Evolutionary conservation across 2,329 filamentous ascomycete species (phyloP), one percentile per base, ranked within the genome.

Genomic region (Alternaria incomplexa): DNA sequence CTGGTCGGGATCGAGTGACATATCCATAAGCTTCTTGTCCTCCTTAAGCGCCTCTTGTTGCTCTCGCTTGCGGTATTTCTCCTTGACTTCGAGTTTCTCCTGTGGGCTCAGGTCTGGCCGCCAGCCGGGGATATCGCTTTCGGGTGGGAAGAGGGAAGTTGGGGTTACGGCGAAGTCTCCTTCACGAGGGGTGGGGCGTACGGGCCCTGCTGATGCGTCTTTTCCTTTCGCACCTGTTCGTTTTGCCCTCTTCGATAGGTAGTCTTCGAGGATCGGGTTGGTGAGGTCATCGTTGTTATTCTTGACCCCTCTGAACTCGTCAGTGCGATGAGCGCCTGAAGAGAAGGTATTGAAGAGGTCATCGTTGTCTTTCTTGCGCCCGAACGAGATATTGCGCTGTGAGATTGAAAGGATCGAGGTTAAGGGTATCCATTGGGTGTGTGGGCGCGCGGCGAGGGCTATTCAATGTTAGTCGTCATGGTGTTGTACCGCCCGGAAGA

Each of bases 1-100:
- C 15, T 94, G 93, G 69, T 91, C 87, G 6, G 96, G 96, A 78
- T 97, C 91, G 50, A 93, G 81, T 25, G 53, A 70, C 58, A 66
- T 59, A 26, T 87, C 86, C 60, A 86, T 83, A 59, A 87, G 86
- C 83, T 91, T 87, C 70, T 85, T 85, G 40, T 72, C 61, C 9
- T 61, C 58, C 11, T 76, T 66, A 4, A 55, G 48, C 28, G 65
- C 36, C 2, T 50, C 61, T 12, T 59, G 60, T 15, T 62, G 54
- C 43, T 65, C 56, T 8, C 58, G 54, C 47, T 58, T 44, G 30
- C 66, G 57, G 15, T 67, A 61, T 40, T 62, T 48, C 12, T 52
- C 50, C 47, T 69, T 69, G 9, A 73, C 30, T 1, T 56, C 61
- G 7, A 58, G 59, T 25, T 65, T 57, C 56, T 75, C 74, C 48